Evolutionary conservation across 1,284 basidiomycete genomes (phyloP).

Genomic region (Ustilago curta): DNA sequence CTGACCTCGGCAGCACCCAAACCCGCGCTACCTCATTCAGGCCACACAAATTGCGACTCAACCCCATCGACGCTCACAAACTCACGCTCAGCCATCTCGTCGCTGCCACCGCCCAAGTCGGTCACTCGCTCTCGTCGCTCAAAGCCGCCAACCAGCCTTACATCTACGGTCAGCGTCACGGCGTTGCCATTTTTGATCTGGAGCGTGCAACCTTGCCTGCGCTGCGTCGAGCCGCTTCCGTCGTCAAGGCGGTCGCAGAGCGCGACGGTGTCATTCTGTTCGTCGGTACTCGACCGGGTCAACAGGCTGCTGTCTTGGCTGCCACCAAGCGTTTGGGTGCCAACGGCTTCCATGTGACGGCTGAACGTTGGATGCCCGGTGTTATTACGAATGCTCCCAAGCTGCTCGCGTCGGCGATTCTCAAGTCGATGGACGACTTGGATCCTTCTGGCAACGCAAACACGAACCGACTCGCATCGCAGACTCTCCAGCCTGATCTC

Average conservation of each 20-base stretch:
- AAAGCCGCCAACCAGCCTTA: constrained; percentile 91
- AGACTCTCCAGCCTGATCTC: constrained; percentile 83
- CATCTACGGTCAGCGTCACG: constrained; percentile 90
- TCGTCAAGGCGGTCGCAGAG: constrained; percentile 84
- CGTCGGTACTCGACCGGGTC: constrained; percentile 85
- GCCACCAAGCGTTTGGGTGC: constrained; percentile 82
- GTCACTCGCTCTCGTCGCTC: constrained; percentile 84
- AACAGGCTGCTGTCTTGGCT: constrained; percentile 80
- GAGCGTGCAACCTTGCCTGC: constrained; percentile 88
- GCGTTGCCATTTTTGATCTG: constrained; percentile 92
- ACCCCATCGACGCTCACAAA: constrained; percentile 76
- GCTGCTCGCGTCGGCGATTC: constrained; percentile 63
- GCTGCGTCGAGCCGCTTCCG: constrained; percentile 86
- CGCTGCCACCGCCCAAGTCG: constrained; percentile 92
- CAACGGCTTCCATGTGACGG: constrained; percentile 78
- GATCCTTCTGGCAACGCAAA: constrained; percentile 39
- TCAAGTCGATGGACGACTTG: constrained; percentile 43
- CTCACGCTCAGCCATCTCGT: constrained; percentile 88
- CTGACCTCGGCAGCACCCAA: constrained; percentile 81
- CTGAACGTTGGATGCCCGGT: constrained; percentile 91
- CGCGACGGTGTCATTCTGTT: constrained; percentile 89
- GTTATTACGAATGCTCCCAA: constrained; percentile 90
- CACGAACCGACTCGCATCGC: constrained; percentile 71
- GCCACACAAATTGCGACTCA: constrained; percentile 79
- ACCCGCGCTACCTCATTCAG: constrained; percentile 79